phyloP scores from a whole-genome alignment of 805 yeast genomes.

The Saccharomycopsis fibuligera region DNA sequence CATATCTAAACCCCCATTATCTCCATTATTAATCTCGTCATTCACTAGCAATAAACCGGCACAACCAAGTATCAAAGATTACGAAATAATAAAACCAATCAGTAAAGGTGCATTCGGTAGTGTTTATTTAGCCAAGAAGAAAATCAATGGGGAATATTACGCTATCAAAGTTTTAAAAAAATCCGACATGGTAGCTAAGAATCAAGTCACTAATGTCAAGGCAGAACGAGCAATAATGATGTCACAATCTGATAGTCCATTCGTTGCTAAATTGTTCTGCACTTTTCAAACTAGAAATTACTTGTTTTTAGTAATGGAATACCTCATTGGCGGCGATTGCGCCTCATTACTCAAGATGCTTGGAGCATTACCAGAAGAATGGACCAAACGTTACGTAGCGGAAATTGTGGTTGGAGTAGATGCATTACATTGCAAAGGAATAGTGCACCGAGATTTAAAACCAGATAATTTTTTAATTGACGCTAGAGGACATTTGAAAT shows the following conservation, averaged over 20 bases:
- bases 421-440: constrained; percentile 81
- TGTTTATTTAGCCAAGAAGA: constrained; percentile 79
- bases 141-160: constrained; percentile 86
- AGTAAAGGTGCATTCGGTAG: constrained; percentile 98
- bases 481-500: constrained; percentile 76
- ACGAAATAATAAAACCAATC: constrained; percentile 85
- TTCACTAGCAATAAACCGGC: constrained; percentile 46
- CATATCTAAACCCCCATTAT: constrained; percentile 54
- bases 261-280: constrained; percentile 82
- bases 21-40: constrained; percentile 71
- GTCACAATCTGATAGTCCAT: constrained; percentile 90
- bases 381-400: constrained; percentile 82
- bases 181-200: constrained; percentile 94
- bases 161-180: constrained; percentile 91
- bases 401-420: constrained; percentile 88
- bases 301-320: constrained; percentile 92
- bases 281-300: constrained; percentile 87
- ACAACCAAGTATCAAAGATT: constrained; percentile 74
- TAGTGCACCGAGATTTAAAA: constrained; percentile 90
- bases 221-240: constrained; percentile 97
- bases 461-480: constrained; percentile 93
- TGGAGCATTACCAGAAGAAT: constrained; percentile 77
- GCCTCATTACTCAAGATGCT: constrained; percentile 78
- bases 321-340: constrained; percentile 91
- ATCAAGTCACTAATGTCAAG: constrained; percentile 90